Percentiles rank a stretch among this genome's conserved stretches.
Evolutionary conservation across 768 basidiomycete genomes (phyloP).

Genomic region (Lactifluus pinguis): DNA sequence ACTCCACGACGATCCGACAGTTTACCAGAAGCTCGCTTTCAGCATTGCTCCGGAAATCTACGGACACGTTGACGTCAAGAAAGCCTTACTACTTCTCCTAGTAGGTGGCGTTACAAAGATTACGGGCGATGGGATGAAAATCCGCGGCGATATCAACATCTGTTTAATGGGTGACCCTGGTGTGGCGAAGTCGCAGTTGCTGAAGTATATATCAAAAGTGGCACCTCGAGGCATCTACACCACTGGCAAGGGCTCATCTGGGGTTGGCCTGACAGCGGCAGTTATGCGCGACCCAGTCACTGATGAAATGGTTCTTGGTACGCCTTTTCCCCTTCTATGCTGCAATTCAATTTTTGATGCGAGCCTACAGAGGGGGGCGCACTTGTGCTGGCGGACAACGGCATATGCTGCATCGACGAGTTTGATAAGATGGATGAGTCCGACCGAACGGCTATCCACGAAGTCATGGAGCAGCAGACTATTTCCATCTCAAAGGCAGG

Average conservation of each 20-base stretch:
- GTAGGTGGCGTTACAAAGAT: constrained; percentile 95
- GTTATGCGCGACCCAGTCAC: constrained; percentile 99
- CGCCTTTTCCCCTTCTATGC: constrained; percentile 9
- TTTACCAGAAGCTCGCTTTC: constrained; percentile 82
- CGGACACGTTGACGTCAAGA: constrained; percentile 95
- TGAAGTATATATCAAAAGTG: constrained; percentile 98
- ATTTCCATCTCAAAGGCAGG: constrained; percentile 99
- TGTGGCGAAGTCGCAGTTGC: constrained; percentile 94
- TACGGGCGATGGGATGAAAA: constrained; percentile 97
- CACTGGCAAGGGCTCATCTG: constrained; percentile 96
- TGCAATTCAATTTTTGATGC: not conserved
- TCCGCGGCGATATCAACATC: constrained; percentile 94
- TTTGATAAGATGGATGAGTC: constrained; percentile 99
- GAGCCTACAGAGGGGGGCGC: constrained; percentile 83
- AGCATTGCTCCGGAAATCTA: constrained; percentile 99
- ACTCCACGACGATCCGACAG: constrained; percentile 61
- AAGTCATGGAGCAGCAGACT: constrained; percentile 99
- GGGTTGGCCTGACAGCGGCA: constrained; percentile 96
- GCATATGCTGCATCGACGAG: constrained; percentile 99
- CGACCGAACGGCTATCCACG: constrained; percentile 96
- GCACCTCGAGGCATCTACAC: constrained; percentile 97
- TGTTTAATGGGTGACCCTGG: constrained; percentile 99
- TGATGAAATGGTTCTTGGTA: constrained; percentile 98
- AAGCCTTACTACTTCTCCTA: constrained; percentile 82
- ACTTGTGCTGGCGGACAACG: constrained; percentile 97